Conservation (phyloP, 2,329 filamentous ascomycete species). For the Pseudogymnoascus sp. region DNA sequence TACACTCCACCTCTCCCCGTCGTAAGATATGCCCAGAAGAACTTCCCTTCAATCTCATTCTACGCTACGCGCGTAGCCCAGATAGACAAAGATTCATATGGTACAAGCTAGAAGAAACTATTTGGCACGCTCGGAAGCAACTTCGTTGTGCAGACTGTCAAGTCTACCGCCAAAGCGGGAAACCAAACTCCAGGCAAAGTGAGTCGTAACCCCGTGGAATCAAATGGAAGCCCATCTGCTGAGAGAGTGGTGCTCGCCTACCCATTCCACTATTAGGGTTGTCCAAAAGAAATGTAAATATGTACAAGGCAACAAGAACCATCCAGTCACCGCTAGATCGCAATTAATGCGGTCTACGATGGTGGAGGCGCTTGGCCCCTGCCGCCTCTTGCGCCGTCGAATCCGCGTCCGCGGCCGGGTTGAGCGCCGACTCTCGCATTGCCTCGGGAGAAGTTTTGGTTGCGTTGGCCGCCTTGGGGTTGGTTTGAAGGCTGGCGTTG, state of each 20-base stretch:
- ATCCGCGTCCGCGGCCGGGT: conserved; percentile 23
- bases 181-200: conserved; percentile 18
- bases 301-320: conserved; percentile 26
- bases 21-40: conserved; percentile 20
- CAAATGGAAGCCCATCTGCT: conserved; percentile 23
- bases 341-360: conserved; percentile 20
- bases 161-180: conserved; percentile 18
- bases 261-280: conserved; percentile 17
- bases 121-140: conserved; percentile 21
- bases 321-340: conserved; percentile 13
- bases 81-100: conserved; percentile 26
- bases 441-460: conserved; percentile 23
- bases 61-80: conserved; percentile 21
- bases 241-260: conserved; percentile 16
- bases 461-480: conserved; percentile 23
- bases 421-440: conserved; percentile 20
- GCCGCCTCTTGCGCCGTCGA: conserved; percentile 26
- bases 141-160: conserved; percentile 23
- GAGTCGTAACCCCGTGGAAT: conserved; percentile 27
- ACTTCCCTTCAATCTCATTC: conserved; percentile 21
- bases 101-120: conserved; percentile 27
- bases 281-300: conserved; percentile 23
- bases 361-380: conserved; percentile 25
- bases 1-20: conserved; percentile 21
- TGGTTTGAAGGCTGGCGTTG: conserved; percentile 4